These are phyloP conservation scores for Fusarium dimerum DNA, from an alignment of 2,329 filamentous ascomycete species.

Conservation along the genomic window DNA sequence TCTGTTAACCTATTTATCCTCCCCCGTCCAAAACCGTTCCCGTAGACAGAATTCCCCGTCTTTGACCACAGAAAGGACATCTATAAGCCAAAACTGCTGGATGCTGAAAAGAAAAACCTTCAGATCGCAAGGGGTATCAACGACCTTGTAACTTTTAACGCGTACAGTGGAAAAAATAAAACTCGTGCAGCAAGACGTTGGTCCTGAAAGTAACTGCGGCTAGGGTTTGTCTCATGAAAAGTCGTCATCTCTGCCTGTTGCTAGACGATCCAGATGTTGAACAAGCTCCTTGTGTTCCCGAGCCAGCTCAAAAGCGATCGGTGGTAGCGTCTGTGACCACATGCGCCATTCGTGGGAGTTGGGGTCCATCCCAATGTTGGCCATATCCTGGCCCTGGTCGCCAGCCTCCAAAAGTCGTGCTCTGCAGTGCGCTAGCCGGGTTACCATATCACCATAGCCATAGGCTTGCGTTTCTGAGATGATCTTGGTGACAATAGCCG, in stretches of 20 bases:
- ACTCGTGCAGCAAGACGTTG: too few species aligned
- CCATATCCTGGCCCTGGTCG: constrained; percentile 61
- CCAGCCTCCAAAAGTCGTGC: constrained; percentile 65
- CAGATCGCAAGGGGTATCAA: too few species aligned
- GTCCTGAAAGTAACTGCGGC: too few species aligned
- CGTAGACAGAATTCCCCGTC: too few species aligned
- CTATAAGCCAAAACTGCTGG: too few species aligned
- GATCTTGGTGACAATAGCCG: constrained; percentile 69
- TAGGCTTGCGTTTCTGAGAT: constrained; percentile 64
- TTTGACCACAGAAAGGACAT: too few species aligned
- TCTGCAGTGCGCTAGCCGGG: constrained; percentile 62
- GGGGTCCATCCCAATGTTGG: constrained; percentile 47
- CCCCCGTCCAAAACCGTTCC: too few species aligned
- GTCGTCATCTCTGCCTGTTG: constrained; percentile 41
- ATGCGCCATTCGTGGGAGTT: constrained; percentile 59
- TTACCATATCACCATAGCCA: constrained; percentile 53
- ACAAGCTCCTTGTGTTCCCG: constrained; percentile 75
- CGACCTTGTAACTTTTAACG: too few species aligned
- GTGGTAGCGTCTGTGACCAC: constrained; percentile 72
- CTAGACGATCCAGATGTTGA: constrained; percentile 44
- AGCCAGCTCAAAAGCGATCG: constrained; percentile 84
- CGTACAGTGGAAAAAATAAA: too few species aligned
- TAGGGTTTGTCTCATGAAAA: constrained; percentile 41
- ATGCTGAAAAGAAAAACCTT: too few species aligned
- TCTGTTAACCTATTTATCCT: too few species aligned